phyloP scores from a whole-genome alignment of 1,139 yeast species.

The Hyphopichia burtonii region DNA sequence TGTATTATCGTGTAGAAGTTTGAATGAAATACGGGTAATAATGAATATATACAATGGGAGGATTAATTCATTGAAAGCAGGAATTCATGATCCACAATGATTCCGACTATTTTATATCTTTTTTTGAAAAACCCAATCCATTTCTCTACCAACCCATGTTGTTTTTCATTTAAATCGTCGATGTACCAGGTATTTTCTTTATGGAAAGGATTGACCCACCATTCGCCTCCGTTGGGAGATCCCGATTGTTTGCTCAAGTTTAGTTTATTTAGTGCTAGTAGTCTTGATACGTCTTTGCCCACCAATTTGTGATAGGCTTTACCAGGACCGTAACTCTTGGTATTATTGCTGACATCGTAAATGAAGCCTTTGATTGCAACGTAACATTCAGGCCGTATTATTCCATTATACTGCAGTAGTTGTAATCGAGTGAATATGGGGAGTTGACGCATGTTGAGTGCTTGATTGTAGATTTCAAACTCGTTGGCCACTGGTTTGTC shows the following conservation, averaged over 20 bases:
- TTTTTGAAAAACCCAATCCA: slow-evolving; percentile 59
- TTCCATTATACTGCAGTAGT: slow-evolving; percentile 35
- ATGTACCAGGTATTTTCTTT: slow-evolving; percentile 45
- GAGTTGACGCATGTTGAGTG: slow-evolving; percentile 22
- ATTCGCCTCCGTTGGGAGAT: slow-evolving; percentile 14
- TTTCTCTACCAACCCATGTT: slow-evolving; percentile 50
- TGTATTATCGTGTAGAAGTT: no score
- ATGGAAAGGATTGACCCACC: slow-evolving; percentile 22
- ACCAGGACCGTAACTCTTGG: slow-evolving; percentile 72
- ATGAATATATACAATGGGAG: neutral
- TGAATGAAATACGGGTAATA: no score
- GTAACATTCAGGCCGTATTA: slow-evolving; percentile 42
- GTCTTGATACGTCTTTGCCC: slow-evolving; percentile 76
- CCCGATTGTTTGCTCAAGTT: slow-evolving; percentile 31
- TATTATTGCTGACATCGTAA: slow-evolving; percentile 71
- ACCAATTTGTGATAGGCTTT: slow-evolving; percentile 69
- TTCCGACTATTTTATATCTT: slow-evolving; percentile 43
- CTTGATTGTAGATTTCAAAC: slow-evolving; percentile 19
- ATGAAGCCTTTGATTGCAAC: slow-evolving; percentile 75
- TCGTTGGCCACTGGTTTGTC: slow-evolving; percentile 66
- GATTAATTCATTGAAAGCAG: neutral
- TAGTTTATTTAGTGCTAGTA: slow-evolving; percentile 50
- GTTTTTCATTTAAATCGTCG: slow-evolving; percentile 49
- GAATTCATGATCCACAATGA: slow-evolving; percentile 25
- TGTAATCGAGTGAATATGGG: slow-evolving; percentile 37